Evolutionary conservation across 768 basidiomycete genomes (phyloP).

Genomic region (Mycena sanguinolenta): DNA sequence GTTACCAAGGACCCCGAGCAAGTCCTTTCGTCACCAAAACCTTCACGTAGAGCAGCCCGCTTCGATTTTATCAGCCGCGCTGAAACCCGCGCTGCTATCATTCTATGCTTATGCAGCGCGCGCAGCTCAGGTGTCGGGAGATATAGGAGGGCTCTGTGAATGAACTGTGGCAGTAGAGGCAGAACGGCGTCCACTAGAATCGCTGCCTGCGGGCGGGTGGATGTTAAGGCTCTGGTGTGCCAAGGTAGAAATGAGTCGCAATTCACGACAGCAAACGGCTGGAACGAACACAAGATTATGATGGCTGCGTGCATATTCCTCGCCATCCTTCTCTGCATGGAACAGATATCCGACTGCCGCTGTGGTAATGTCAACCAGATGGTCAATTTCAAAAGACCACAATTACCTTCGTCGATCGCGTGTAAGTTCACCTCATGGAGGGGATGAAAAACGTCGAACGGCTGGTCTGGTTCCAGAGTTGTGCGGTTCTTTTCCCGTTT

Average conservation of each 20-base stretch:
- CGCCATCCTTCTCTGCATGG: not conserved
- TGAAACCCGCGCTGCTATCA: not conserved
- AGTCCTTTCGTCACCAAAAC: conserved; percentile 1
- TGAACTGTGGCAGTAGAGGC: not conserved
- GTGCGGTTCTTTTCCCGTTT: not conserved
- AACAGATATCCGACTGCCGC: not conserved
- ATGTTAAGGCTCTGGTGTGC: not conserved
- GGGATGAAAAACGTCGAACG: not conserved
- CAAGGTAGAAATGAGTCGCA: not conserved
- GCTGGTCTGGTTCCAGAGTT: not conserved
- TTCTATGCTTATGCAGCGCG: not conserved
- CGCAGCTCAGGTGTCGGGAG: not conserved
- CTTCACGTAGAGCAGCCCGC: not conserved
- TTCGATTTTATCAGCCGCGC: not conserved
- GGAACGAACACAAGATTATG: no score
- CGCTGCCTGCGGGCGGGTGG: not conserved
- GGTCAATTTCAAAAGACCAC: not conserved
- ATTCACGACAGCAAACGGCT: not conserved
- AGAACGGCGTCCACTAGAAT: not conserved
- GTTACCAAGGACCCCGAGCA: not conserved
- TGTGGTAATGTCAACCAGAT: no score
- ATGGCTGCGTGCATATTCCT: not conserved
- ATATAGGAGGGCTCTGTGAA: no score
- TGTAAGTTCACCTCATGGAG: no score
- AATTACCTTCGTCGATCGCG: not conserved